phyloP scores from a whole-genome alignment of 2,329 filamentous ascomycete genomes.

The Dryadomyces quercus-mongolicae region DNA sequence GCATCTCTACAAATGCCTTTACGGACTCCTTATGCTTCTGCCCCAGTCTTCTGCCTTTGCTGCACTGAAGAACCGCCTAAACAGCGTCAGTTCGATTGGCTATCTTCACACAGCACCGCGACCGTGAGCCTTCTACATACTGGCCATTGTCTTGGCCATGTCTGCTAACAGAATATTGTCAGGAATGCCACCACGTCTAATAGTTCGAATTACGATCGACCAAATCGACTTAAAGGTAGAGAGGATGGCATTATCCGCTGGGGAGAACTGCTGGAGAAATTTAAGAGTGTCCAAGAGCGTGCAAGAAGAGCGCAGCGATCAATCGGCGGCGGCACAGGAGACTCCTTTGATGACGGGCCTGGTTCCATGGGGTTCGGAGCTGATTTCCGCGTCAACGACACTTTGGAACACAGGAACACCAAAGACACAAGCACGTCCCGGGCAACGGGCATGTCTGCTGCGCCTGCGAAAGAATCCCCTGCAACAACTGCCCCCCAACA shows the following conservation, averaged over 20 bases:
- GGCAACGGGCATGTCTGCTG: constrained; percentile 16
- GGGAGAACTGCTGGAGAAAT: constrained; percentile 89
- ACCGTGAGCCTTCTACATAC: constrained; percentile 48
- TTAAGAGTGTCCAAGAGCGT: constrained; percentile 79
- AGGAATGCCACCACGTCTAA: constrained; percentile 34
- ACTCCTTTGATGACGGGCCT: constrained; percentile 29
- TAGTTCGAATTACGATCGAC: constrained; percentile 52
- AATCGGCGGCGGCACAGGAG: constrained; percentile 32
- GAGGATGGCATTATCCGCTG: constrained; percentile 81
- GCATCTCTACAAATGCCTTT: constrained; percentile 93
- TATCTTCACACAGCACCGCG: constrained; percentile 75
- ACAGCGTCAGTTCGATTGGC: constrained; percentile 93
- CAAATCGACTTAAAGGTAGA: constrained; percentile 67
- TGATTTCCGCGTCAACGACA: constrained; percentile 29
- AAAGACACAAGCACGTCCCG: constrained; percentile 25
- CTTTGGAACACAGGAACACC: constrained; percentile 24
- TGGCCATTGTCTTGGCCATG: not conserved
- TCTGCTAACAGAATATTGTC: constrained; percentile 9
- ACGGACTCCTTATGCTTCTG: constrained; percentile 94
- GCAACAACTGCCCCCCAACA: constrained; percentile 29
- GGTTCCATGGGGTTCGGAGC: constrained; percentile 21
- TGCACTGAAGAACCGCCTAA: constrained; percentile 88
- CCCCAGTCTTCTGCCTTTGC: constrained; percentile 96
- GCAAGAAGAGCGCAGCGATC: constrained; percentile 59
- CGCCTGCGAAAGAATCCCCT: constrained; percentile 30